These are phyloP conservation scores for Pythium apleroticum DNA, from an alignment of 352 stramenopile species.

Conservation along the genomic window DNA sequence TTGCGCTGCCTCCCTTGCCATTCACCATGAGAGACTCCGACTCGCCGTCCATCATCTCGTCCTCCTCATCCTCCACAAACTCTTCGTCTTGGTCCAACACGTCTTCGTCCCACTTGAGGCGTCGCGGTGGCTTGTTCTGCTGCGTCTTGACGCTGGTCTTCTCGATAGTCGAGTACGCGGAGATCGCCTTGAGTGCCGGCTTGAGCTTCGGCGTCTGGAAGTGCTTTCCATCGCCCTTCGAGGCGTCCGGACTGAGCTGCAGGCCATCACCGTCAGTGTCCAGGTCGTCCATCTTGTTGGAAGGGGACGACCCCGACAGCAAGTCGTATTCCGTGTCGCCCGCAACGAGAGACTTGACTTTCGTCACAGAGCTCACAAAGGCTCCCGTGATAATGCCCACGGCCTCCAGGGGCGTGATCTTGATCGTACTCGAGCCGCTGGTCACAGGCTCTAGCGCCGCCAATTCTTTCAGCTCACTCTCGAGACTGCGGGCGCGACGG, in stretches of 20 bases:
- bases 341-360: conserved; percentile 60
- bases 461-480: conserved; percentile 76
- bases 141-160: conserved; percentile 37
- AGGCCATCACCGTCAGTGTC: conserved; percentile 81
- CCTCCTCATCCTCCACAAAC: conserved; percentile 62
- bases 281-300: conserved; percentile 65
- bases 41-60: conserved; percentile 36
- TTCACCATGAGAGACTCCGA: conserved; percentile 57
- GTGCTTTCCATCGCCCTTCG: conserved; percentile 53
- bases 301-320: conserved; percentile 48
- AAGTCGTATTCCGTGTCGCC: conserved; percentile 75
- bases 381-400: conserved; percentile 60
- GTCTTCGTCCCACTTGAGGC: conserved; percentile 72
- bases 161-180: conserved; percentile 61
- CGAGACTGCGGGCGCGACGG: conserved; percentile 67
- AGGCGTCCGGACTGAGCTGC: conserved; percentile 74
- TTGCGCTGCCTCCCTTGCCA: conserved; percentile 36
- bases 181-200: conserved; percentile 77
- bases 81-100: conserved; percentile 79
- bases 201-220: conserved; percentile 52
- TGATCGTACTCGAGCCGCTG: conserved; percentile 20
- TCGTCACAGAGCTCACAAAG: conserved; percentile 60
- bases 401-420: conserved; percentile 60
- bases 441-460: conserved; percentile 43
- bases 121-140: conserved; percentile 38